Evolutionary conservation across 495 filamentous ascomycete species (phyloP).

Genomic region (Parachaetomium inaequale): DNA sequence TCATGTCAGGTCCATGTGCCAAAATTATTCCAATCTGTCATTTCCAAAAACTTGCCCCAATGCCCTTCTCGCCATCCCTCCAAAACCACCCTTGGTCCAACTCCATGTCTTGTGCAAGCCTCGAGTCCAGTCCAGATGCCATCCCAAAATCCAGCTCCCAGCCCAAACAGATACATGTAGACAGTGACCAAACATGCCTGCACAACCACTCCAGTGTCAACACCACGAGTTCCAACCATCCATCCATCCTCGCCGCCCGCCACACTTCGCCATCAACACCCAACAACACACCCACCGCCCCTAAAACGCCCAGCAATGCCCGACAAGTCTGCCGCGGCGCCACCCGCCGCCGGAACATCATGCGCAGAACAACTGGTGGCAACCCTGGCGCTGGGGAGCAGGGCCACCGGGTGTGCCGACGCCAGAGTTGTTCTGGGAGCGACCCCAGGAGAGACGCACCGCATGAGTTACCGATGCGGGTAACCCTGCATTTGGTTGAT

Average conservation of each 20-base stretch:
- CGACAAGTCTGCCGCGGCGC: too few species aligned
- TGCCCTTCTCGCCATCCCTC: not conserved
- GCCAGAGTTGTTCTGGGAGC: not conserved
- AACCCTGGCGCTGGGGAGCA: too few species aligned
- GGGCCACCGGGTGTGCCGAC: not conserved
- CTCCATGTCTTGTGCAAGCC: not conserved
- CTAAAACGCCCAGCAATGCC: too few species aligned
- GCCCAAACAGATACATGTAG: not conserved
- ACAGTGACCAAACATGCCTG: too few species aligned
- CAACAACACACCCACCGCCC: too few species aligned
- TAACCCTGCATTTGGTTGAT: conserved; percentile 3
- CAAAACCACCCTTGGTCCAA: not conserved
- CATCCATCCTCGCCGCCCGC: too few species aligned
- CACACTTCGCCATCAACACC: too few species aligned
- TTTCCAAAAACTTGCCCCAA: not conserved
- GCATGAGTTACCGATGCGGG: not conserved
- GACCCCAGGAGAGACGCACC: not conserved
- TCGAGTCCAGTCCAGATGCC: not conserved
- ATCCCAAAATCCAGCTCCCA: not conserved
- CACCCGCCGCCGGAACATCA: too few species aligned
- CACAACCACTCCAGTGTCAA: too few species aligned
- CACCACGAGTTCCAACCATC: too few species aligned
- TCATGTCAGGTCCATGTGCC: not conserved
- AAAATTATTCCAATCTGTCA: too few species aligned
- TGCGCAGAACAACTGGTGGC: too few species aligned